Conservation (phyloP, 306 rosid species). For the Rosa chinensis region DNA sequence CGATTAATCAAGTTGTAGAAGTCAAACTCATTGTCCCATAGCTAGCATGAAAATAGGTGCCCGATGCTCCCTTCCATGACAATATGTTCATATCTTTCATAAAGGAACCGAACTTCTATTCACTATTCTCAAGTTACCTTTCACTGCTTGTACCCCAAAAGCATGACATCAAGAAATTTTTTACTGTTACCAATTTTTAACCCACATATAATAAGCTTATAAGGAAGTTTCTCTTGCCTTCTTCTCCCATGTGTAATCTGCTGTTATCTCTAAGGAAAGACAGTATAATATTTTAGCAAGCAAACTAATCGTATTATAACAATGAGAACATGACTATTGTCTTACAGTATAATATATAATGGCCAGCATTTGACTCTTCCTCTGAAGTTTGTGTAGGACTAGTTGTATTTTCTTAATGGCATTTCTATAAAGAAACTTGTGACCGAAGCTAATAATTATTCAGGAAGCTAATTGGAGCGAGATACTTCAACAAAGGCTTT, state of each 20-base stretch:
- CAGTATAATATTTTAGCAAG: not conserved
- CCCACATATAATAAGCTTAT: not conserved
- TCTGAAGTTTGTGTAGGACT: not conserved
- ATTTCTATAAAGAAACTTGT: not conserved
- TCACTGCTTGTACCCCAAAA: slow-evolving; percentile 4
- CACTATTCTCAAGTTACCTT: not conserved
- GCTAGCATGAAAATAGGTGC: not conserved
- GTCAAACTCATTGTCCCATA: slow-evolving; percentile 13
- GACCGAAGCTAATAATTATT: slow-evolving; percentile 4
- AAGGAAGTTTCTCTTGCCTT: not conserved
- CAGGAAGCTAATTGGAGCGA: slow-evolving; percentile 91
- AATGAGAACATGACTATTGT: not conserved
- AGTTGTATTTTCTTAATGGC: not conserved
- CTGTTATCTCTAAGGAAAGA: not conserved
- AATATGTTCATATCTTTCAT: not conserved
- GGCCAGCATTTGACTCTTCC: not conserved
- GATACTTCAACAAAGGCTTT: slow-evolving; percentile 85
- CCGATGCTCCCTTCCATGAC: not conserved
- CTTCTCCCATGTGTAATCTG: not conserved
- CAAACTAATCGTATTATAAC: not conserved
- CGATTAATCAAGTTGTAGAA: not conserved
- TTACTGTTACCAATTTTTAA: not conserved
- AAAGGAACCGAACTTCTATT: not conserved
- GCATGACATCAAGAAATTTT: not conserved
- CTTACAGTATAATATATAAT: not conserved